A percentile compares a stretch with the other conserved stretches of the same genome.
These are phyloP conservation scores for Pseudevernia furfuracea DNA, from an alignment of 495 filamentous ascomycete species.

Conservation along the genomic window DNA sequence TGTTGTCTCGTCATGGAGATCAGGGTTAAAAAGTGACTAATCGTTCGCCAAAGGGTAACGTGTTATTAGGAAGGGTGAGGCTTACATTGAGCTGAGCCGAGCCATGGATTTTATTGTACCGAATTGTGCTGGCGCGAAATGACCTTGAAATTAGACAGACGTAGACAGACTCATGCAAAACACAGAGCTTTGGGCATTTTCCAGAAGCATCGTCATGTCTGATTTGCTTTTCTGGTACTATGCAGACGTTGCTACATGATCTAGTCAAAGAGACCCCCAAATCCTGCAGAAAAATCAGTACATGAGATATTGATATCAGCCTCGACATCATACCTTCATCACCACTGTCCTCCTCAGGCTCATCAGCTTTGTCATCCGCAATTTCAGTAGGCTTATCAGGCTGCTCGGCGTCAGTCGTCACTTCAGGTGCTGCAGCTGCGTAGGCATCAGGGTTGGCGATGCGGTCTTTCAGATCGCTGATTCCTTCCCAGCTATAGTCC, in stretches of 20 bases:
- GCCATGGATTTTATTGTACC: neutral
- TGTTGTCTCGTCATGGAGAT: slow-evolving; percentile 46
- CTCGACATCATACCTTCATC: slow-evolving; percentile 32
- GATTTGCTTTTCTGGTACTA: neutral
- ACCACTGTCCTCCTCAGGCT: slow-evolving; percentile 37
- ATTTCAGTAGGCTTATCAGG: slow-evolving; percentile 45
- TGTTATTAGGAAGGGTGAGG: slow-evolving; percentile 3
- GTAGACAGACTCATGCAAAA: neutral
- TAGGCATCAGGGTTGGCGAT: slow-evolving; percentile 98
- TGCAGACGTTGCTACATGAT: slow-evolving; percentile 19
- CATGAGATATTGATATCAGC: neutral
- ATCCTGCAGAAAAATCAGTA: slow-evolving; percentile 36
- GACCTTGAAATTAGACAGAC: neutral
- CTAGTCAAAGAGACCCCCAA: slow-evolving; percentile 53
- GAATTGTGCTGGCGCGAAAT: neutral
- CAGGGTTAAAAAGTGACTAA: slow-evolving; percentile 53
- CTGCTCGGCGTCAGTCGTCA: slow-evolving; percentile 31
- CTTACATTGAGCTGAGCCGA: slow-evolving; percentile 7
- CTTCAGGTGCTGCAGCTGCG: slow-evolving; percentile 67
- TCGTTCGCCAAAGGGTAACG: slow-evolving; percentile 39
- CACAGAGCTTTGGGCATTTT: neutral
- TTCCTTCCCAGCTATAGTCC: slow-evolving; percentile 90
- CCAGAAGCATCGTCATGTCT: neutral
- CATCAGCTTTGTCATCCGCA: slow-evolving; percentile 33
- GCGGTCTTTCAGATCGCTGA: slow-evolving; percentile 95